phyloP scores from a whole-genome alignment of 768 basidiomycete species.

The Kondoa malvinella region DNA sequence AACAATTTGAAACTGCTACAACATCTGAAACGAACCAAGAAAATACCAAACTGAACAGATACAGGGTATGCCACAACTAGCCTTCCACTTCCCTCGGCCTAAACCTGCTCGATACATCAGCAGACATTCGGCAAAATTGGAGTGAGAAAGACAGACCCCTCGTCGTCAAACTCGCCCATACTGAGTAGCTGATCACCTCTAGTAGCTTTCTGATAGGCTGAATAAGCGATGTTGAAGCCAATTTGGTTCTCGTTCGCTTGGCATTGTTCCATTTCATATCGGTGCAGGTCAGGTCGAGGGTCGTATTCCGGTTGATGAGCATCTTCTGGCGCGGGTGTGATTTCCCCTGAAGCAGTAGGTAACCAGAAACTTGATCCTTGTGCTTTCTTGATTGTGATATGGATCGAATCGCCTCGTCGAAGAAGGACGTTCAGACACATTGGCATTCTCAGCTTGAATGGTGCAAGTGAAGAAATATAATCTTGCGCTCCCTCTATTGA shows the following conservation, averaged over 20 bases:
- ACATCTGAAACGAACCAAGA: too few relatives aligned
- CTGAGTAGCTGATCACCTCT: not conserved
- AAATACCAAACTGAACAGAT: too few relatives aligned
- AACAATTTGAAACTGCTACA: too few relatives aligned
- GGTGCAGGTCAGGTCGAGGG: not conserved
- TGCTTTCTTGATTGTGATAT: conserved; percentile 3
- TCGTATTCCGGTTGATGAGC: not conserved
- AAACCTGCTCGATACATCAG: not conserved
- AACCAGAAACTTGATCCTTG: conserved; percentile 4
- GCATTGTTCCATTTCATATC: conserved; percentile 8
- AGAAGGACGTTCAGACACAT: not conserved
- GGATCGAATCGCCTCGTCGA: conserved; percentile 3
- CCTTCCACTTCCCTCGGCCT: not conserved
- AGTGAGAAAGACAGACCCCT: not conserved
- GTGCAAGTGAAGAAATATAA: not conserved
- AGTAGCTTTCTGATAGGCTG: not conserved
- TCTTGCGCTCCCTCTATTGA: not conserved
- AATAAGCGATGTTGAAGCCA: not conserved
- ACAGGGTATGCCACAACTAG: too few relatives aligned
- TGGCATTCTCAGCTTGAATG: conserved; percentile 5
- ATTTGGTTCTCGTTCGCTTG: conserved; percentile 2
- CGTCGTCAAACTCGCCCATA: conserved; percentile 10
- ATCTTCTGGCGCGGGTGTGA: not conserved
- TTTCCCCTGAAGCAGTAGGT: not conserved
- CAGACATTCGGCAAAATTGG: not conserved